These are phyloP conservation scores for Fusarium sambucinum DNA, from an alignment of 2,329 filamentous ascomycete genomes.

Conservation along the genomic window DNA sequence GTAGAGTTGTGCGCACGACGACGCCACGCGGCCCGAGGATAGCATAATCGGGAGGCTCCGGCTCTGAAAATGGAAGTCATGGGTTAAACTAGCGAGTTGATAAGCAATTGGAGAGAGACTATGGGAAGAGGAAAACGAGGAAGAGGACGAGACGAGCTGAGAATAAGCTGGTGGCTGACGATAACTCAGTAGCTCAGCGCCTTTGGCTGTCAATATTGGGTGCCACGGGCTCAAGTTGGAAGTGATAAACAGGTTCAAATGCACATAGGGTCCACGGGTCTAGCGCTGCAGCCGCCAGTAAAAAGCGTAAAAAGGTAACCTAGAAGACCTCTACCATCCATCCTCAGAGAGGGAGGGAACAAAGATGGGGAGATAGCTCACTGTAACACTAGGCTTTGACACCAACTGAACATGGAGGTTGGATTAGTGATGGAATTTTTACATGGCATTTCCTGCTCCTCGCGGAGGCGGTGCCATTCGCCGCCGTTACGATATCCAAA, in stretches of 20 bases:
- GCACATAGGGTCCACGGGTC: conserved; percentile 36
- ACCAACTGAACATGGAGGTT: conserved; percentile 22
- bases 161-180: conserved; percentile 37
- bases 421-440: conserved; percentile 15
- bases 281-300: conserved; percentile 41
- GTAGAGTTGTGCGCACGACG: conserved; percentile 37
- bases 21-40: conserved; percentile 44
- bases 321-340: conserved; percentile 1
- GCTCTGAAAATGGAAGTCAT: conserved; percentile 46
- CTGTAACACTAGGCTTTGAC: background rate
- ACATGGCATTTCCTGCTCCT: conserved; percentile 15
- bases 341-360: conserved; percentile 13
- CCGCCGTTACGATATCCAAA: conserved; percentile 24
- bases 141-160: conserved; percentile 35
- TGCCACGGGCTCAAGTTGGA: conserved; percentile 29
- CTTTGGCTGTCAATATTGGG: conserved; percentile 12
- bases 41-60: conserved; percentile 31
- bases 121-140: background rate
- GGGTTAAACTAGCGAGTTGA: conserved; percentile 37
- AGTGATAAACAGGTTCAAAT: conserved; percentile 41
- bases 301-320: conserved; percentile 16
- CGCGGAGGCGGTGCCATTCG: conserved; percentile 29
- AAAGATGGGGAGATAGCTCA: conserved; percentile 17
- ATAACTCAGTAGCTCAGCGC: conserved; percentile 24
- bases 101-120: conserved; percentile 21